Percentiles rank a stretch among this genome's conserved stretches.
Evolutionary conservation across 768 basidiomycete species (phyloP).

Genomic region (Pholiota microspora): DNA sequence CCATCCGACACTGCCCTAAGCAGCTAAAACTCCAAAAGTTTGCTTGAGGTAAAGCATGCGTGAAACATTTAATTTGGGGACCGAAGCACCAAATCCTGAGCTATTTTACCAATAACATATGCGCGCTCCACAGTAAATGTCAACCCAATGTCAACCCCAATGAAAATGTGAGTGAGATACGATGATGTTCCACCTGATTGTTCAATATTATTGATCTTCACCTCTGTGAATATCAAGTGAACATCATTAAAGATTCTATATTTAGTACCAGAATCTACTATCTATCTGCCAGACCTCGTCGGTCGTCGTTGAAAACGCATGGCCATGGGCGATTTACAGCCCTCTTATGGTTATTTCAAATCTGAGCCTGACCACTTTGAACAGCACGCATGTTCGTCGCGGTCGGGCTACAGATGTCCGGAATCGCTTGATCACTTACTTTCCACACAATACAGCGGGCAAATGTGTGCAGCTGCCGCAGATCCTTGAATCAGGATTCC

Average conservation of each 20-base stretch:
- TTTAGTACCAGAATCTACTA: background rate
- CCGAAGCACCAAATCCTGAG: background rate
- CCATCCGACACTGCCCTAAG: no score
- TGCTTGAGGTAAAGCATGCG: no score
- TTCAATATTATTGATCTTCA: background rate
- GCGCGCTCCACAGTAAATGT: background rate
- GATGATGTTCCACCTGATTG: background rate
- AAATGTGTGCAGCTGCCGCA: background rate
- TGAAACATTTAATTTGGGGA: background rate
- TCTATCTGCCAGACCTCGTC: background rate
- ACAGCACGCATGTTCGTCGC: slow-evolving; percentile 5
- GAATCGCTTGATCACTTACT: background rate
- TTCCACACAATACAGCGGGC: background rate
- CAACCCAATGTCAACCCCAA: background rate
- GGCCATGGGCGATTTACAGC: background rate
- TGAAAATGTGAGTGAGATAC: background rate
- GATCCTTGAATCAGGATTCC: background rate
- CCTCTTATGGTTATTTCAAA: background rate
- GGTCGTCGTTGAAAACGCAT: background rate
- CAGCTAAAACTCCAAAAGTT: no score
- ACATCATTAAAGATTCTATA: background rate
- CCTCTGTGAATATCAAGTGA: background rate
- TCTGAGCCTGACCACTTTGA: background rate
- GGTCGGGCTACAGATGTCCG: background rate
- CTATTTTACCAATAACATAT: background rate